Base-by-base conservation (phyloP, 2,329 filamentous ascomycete species). In the Taxawa tesnikishii region DNA sequence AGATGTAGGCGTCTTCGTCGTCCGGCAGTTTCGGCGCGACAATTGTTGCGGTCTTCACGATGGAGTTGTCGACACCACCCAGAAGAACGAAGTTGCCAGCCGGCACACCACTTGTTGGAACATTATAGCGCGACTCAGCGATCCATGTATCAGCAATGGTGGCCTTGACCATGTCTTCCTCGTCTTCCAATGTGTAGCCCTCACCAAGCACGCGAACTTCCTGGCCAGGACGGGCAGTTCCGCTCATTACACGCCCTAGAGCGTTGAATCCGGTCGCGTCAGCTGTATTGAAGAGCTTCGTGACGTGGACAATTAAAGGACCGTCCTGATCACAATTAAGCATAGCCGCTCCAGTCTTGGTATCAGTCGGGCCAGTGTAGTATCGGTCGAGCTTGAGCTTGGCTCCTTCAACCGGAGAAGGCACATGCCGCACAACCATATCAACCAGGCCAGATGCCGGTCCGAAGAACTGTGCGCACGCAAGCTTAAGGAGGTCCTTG, bases 391-490 rank as follows among this genome's bases (percentile, higher is more conserved):
- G 63, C 48, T 83, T 76, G 45, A 74, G 72, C 49, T 78, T 71
- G 4, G 84, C 79, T 4, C 82, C 84, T 38, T 83, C 79, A 1
- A 76, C 64, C 0, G 90, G 88, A 5, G 88, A 94, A 2, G 90
- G 90, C 30, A 96, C 65, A 54, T 98, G 87, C 43, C 82, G 68
- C 7, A 87, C 74, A 37, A 96, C 63, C 90, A 98, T 96, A 53
- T 98, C 90, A 24, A 96, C 87, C 46, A 98, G 93, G 1, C 85
- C 87, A 12, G 73, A 76, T 2, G 85, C 82, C 6, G 82, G 75
- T 0, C 90, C 90, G 48, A 98, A 98, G 61, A 96, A 98, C 51
- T 94, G 84, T 51, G 84, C 81, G 54, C 88, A 96, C 5, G 94
- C 87, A 31, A 92, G 63, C 50, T 83, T 87, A 35, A 98, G 68